These are phyloP conservation scores for Hortaea werneckii DNA, from an alignment of 2,329 filamentous ascomycete species.

Conservation along the genomic window DNA sequence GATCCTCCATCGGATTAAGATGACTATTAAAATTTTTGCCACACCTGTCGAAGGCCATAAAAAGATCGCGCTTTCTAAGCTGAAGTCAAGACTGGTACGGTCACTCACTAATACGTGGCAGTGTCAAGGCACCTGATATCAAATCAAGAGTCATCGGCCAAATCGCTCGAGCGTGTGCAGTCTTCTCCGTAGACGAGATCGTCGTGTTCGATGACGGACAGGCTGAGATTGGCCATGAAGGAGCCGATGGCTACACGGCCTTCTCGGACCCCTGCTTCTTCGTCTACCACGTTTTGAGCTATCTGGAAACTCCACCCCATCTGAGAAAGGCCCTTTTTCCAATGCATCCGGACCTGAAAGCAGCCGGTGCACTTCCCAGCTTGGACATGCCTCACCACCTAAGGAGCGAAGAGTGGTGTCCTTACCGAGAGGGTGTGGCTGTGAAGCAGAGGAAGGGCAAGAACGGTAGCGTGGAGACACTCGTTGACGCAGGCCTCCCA, in stretches of 20 bases:
- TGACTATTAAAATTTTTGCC: too few species aligned
- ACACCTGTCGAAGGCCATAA: too few species aligned
- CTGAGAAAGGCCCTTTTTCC: constrained; percentile 67
- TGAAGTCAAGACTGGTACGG: neutral
- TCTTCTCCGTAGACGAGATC: constrained; percentile 78
- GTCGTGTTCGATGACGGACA: constrained; percentile 70
- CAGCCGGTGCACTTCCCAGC: constrained; percentile 62
- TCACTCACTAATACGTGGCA: constrained; percentile 23
- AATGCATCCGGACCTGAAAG: constrained; percentile 65
- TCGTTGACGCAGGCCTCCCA: constrained; percentile 42
- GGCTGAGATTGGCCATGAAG: constrained; percentile 19
- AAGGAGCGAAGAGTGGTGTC: constrained; percentile 64
- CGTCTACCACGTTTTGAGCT: constrained; percentile 66
- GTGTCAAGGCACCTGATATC: constrained; percentile 62
- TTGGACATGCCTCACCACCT: constrained; percentile 81
- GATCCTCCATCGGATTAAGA: too few species aligned
- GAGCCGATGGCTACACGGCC: constrained; percentile 48
- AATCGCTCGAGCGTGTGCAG: constrained; percentile 69
- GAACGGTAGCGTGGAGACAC: constrained; percentile 22
- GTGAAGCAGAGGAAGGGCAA: constrained; percentile 33
- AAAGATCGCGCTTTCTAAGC: neutral
- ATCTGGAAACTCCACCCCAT: constrained; percentile 76
- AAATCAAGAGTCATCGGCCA: constrained; percentile 63
- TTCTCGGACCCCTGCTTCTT: constrained; percentile 71
- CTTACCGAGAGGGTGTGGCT: constrained; percentile 69